Percentiles rank a stretch among this genome's conserved stretches.
These are phyloP conservation scores for Pseudoscleropodium purum DNA, from an alignment of 225 moss, liverwort and hornwort genomes.

Conservation along the genomic window DNA sequence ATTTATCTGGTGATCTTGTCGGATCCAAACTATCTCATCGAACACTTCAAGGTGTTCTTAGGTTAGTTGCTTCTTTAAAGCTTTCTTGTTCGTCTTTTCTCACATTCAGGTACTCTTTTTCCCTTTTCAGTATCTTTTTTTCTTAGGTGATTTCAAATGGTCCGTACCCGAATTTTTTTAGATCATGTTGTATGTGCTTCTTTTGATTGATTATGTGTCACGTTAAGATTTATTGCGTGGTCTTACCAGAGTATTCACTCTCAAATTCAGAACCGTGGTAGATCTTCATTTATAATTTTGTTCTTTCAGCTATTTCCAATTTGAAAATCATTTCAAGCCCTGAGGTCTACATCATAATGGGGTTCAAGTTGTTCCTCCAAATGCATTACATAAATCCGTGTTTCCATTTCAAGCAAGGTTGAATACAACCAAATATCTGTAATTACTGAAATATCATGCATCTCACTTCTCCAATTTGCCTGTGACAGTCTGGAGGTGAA, in stretches of 20 bases:
- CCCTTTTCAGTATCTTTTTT: background rate
- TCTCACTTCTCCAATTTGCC: background rate
- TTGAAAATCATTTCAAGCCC: background rate
- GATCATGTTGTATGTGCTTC: background rate
- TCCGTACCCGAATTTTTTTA: background rate
- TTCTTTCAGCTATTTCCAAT: background rate
- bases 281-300: background rate
- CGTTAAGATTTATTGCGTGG: background rate
- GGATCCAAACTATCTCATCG: conserved; percentile 42
- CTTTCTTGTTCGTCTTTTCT: background rate
- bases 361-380: background rate
- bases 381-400: background rate
- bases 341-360: background rate
- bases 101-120: background rate
- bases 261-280: background rate
- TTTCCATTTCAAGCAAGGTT: background rate
- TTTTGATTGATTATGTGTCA: background rate
- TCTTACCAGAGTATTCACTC: background rate
- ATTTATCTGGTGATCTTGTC: conserved; percentile 33
- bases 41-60: conserved; percentile 42
- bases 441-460: background rate
- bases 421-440: background rate
- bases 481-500: conserved; percentile 37
- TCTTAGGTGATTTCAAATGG: background rate
- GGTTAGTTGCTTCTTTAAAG: conserved; percentile 8